phyloP scores from a whole-genome alignment of 2,329 filamentous ascomycete genomes.

The Venturia oleaginea region DNA sequence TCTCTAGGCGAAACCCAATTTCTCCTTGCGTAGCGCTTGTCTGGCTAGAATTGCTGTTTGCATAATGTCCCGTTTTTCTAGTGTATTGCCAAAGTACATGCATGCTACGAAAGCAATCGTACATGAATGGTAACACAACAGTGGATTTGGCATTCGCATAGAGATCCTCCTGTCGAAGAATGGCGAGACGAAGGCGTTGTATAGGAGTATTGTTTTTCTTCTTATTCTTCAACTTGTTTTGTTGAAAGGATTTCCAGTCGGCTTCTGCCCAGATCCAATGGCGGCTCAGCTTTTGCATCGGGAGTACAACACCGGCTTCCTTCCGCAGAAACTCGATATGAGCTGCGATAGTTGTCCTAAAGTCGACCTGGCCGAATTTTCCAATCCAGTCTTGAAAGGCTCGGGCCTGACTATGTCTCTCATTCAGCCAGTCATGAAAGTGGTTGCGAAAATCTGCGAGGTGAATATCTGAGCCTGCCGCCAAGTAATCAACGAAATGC shows the following conservation, averaged over 20 bases:
- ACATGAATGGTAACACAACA: constrained; percentile 61
- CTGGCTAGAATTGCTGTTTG: constrained; percentile 22
- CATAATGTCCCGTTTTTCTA: constrained; percentile 29
- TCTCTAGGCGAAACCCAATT: constrained; percentile 17
- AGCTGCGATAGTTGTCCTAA: constrained; percentile 49
- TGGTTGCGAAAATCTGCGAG: constrained; percentile 47
- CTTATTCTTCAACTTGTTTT: too few relatives aligned
- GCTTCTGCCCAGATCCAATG: constrained; percentile 32
- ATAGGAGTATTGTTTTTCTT: too few relatives aligned
- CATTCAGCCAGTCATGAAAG: constrained; percentile 50
- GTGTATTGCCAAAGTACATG: constrained; percentile 48
- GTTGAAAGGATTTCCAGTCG: constrained; percentile 11
- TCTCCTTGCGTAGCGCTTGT: constrained; percentile 16
- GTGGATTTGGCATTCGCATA: constrained; percentile 34
- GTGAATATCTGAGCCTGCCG: constrained; percentile 17
- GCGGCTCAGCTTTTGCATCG: constrained; percentile 23
- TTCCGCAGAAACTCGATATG: constrained; percentile 57
- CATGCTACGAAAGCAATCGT: constrained; percentile 54
- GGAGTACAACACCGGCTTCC: constrained; percentile 45
- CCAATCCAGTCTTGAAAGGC: constrained; percentile 48
- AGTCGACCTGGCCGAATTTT: constrained; percentile 46
- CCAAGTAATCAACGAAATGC: constrained; percentile 60
- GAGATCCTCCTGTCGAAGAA: constrained; percentile 18
- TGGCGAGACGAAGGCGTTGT: too few relatives aligned
- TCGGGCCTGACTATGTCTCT: constrained; percentile 33